A percentile compares a stretch with the other conserved stretches of the same genome.
Evolutionary conservation across 164 flowering plant species (phyloP).

Genomic region (Piper betle): DNA sequence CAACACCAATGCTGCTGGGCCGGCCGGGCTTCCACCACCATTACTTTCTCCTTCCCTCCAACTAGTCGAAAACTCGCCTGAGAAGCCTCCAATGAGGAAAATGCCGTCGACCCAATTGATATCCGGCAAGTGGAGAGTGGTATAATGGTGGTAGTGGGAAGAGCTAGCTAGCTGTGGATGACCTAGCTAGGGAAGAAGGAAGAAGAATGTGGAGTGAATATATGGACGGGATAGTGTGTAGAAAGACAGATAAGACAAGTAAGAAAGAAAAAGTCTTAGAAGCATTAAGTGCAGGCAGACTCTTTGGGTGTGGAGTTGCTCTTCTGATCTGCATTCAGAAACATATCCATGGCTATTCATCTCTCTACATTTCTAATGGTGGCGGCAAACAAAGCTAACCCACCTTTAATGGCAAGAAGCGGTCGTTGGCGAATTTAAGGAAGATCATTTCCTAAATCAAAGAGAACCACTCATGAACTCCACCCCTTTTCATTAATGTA

Average conservation of each 20-base stretch:
- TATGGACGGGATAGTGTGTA: not conserved
- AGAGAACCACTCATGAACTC: not conserved
- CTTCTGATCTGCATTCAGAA: not conserved
- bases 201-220: too few species aligned
- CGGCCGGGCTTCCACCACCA: not conserved
- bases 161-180: too few species aligned
- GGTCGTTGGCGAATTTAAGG: slow-evolving; percentile 26
- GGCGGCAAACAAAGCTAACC: not conserved
- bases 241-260: not conserved
- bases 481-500: not conserved
- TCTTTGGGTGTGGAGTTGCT: slow-evolving; percentile 15
- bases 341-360: not conserved
- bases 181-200: too few species aligned
- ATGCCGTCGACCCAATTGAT: not conserved
- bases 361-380: slow-evolving; percentile 1
- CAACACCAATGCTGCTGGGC: not conserved
- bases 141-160: not conserved
- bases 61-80: not conserved
- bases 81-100: not conserved
- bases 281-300: slow-evolving; percentile 14
- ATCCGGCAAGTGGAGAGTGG: not conserved
- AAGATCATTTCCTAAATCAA: not conserved
- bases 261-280: not conserved
- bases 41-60: not conserved
- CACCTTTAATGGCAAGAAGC: slow-evolving; percentile 21